A percentile compares a stretch with the other conserved stretches of the same genome.
These are phyloP conservation scores for Remersonia thermophila DNA, from an alignment of 2,329 filamentous ascomycete species.

Conservation along the genomic window DNA sequence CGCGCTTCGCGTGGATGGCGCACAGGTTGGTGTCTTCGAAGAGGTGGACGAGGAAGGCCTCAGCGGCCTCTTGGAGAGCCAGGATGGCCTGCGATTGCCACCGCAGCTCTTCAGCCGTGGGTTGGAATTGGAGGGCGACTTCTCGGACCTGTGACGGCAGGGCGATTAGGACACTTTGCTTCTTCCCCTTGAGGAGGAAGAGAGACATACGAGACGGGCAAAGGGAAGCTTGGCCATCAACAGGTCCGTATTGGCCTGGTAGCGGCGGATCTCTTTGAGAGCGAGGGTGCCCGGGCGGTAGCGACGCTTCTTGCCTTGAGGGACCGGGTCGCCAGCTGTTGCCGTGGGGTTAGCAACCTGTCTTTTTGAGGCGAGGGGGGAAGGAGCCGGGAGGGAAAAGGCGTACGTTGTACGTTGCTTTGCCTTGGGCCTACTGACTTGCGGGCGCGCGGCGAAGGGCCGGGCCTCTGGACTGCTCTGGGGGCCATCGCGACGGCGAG, in stretches of 20 bases:
- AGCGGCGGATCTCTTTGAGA: slow-evolving; percentile 79
- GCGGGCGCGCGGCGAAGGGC: background rate
- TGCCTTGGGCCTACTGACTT: slow-evolving; percentile 1
- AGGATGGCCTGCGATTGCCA: slow-evolving; percentile 96
- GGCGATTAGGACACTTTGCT: background rate
- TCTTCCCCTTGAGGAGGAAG: background rate
- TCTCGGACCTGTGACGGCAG: slow-evolving; percentile 46
- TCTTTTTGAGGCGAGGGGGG: background rate
- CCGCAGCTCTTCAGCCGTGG: slow-evolving; percentile 57
- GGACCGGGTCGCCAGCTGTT: slow-evolving; percentile 61
- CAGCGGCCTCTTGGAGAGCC: slow-evolving; percentile 88
- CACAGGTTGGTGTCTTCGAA: slow-evolving; percentile 95
- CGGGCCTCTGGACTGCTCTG: slow-evolving; percentile 12
- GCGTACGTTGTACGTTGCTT: slow-evolving; percentile 30
- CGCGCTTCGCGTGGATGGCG: slow-evolving; percentile 90
- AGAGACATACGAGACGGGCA: slow-evolving; percentile 49
- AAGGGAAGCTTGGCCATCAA: slow-evolving; percentile 72
- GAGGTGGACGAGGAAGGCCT: slow-evolving; percentile 91
- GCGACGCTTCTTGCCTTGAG: slow-evolving; percentile 47
- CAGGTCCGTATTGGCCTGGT: slow-evolving; percentile 82
- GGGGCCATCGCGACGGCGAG: slow-evolving; percentile 8
- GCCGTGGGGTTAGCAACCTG: slow-evolving; percentile 13
- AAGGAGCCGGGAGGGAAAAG: background rate
- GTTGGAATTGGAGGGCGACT: slow-evolving; percentile 54
- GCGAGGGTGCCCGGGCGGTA: slow-evolving; percentile 75